phyloP scores from a whole-genome alignment of 345 rosid genomes.

The Brassica napus region Da-Ae NC_063441.1:9974001-9974500 shows the following conservation, averaged over 20 bases:
- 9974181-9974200: not conserved
- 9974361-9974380: not conserved
- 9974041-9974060: not conserved
- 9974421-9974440: not conserved
- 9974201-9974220: not conserved
- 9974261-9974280: not conserved
- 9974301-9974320: not conserved
- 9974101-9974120: not conserved
- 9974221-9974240: not conserved
- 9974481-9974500: not conserved
- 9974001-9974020: constrained; percentile 3
- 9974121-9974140: not conserved
- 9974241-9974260: not conserved
- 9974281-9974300: not conserved
- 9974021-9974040: not conserved
- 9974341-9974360: not conserved
- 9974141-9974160: not conserved
- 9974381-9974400: not conserved
- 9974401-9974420: not conserved
- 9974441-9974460: constrained; percentile 16
- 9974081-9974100: not conserved
- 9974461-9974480: not conserved
- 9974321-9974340: not conserved
- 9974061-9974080: not conserved
- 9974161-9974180: not conserved